These are phyloP conservation scores for Aspergillus sp. DNA, from an alignment of 2,329 filamentous ascomycete species.

Conservation along the genomic window DNA sequence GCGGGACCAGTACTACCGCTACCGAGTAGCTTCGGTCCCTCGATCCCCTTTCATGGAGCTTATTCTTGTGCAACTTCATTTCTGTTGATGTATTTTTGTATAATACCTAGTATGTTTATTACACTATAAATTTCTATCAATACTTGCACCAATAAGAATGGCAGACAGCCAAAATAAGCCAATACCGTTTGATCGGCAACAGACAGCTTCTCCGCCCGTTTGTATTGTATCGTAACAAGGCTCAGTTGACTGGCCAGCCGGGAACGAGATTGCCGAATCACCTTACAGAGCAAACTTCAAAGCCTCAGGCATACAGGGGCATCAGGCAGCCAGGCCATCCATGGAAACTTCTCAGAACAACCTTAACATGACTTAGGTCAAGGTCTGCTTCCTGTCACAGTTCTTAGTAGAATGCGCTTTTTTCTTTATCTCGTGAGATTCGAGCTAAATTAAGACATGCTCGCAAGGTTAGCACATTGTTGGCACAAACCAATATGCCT, in stretches of 20 bases:
- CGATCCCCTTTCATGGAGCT: not conserved
- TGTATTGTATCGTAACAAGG: not conserved
- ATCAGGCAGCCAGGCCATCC: not conserved
- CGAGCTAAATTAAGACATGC: not conserved
- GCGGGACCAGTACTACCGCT: not conserved
- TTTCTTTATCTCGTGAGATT: too few species aligned
- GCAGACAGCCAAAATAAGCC: too few species aligned
- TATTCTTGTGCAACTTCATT: too few species aligned
- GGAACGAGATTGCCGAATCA: slow-evolving; percentile 2
- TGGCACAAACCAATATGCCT: too few species aligned
- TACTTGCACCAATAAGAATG: not conserved
- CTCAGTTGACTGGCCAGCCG: not conserved
- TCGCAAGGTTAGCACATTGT: too few species aligned
- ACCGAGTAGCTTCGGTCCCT: not conserved
- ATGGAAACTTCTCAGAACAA: not conserved
- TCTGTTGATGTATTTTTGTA: too few species aligned
- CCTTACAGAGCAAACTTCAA: not conserved
- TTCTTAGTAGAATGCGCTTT: too few species aligned
- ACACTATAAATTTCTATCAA: not conserved
- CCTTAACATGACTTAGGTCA: not conserved
- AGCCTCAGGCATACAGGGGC: not conserved
- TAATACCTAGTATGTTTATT: too few species aligned
- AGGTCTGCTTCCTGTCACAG: not conserved
- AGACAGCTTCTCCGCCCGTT: not conserved
- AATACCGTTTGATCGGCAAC: too few species aligned